Evolutionary conservation across 805 yeast species (phyloP).

Genomic region (Wickerhamiella cacticola): DNA sequence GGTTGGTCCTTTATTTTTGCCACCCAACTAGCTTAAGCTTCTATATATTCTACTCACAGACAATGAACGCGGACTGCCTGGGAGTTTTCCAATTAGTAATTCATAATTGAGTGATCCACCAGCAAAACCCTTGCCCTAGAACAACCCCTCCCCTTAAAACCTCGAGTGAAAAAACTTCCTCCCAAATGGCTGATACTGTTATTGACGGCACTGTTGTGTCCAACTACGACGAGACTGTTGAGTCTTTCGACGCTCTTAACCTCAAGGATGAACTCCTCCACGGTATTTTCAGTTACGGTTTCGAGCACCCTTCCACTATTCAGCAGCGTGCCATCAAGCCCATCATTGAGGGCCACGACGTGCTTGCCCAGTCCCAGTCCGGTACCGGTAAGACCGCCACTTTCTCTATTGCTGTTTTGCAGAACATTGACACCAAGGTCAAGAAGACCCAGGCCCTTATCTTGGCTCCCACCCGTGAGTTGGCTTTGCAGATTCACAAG

Average conservation of each 20-base stretch:
- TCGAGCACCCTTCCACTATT: constrained; percentile 93
- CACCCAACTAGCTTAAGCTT: too few relatives aligned
- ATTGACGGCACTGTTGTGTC: constrained; percentile 78
- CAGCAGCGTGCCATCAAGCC: constrained; percentile 96
- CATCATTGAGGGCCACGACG: constrained; percentile 87
- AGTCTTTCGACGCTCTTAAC: constrained; percentile 62
- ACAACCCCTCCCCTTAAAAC: constrained; percentile 5
- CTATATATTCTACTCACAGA: too few relatives aligned
- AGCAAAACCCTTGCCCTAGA: constrained; percentile 4
- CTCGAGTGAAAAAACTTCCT: background rate
- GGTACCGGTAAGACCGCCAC: constrained; percentile 92
- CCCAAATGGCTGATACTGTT: constrained; percentile 24
- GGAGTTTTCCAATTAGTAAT: too few relatives aligned
- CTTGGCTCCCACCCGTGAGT: constrained; percentile 94
- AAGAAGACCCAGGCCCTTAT: constrained; percentile 84
- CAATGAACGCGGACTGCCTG: too few relatives aligned
- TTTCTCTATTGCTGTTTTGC: constrained; percentile 53
- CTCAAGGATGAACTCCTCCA: constrained; percentile 61
- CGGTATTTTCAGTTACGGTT: constrained; percentile 65
- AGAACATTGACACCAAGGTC: constrained; percentile 52
- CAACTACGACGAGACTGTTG: constrained; percentile 87
- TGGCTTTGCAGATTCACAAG: constrained; percentile 90
- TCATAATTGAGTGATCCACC: background rate
- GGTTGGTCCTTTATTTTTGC: too few relatives aligned
- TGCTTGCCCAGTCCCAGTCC: constrained; percentile 81